Conservation (phyloP, 202 grass and related monocot species). For the Schoenoplectus tabernaemontani region DNA sequence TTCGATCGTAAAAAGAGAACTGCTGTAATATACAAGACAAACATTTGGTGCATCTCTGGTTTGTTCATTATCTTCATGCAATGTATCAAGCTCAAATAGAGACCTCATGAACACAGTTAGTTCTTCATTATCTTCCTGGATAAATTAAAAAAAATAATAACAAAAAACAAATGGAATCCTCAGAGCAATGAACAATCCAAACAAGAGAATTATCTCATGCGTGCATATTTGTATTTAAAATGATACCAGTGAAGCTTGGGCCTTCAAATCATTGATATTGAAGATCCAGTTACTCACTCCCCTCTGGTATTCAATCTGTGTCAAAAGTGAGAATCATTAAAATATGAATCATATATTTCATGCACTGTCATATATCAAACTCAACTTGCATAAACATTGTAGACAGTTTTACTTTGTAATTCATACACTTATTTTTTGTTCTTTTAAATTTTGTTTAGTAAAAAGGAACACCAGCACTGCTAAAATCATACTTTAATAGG, state of each 20-base stretch:
- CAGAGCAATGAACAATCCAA: not conserved
- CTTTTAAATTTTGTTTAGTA: not conserved
- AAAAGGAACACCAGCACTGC: not conserved
- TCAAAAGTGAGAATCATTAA: conserved; percentile 1
- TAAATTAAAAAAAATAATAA: not conserved
- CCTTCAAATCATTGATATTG: conserved; percentile 25
- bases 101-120: conserved; percentile 5
- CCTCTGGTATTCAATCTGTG: conserved; percentile 25
- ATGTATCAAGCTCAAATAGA: conserved; percentile 26
- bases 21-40: not conserved
- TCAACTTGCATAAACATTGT: not conserved
- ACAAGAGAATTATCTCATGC: not conserved
- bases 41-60: conserved; percentile 1
- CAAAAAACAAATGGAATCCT: not conserved
- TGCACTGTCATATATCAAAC: not conserved
- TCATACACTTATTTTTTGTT: not conserved
- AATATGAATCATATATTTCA: not conserved
- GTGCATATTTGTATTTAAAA: conserved; percentile 6
- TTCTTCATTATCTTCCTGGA: conserved; percentile 21
- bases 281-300: conserved; percentile 31
- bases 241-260: conserved; percentile 22
- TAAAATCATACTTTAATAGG: not conserved
- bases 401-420: not conserved
- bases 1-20: not conserved
- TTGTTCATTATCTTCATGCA: conserved; percentile 20